phyloP scores from a whole-genome alignment of 768 basidiomycete species.

The Pleurotus giganteus region DNA sequence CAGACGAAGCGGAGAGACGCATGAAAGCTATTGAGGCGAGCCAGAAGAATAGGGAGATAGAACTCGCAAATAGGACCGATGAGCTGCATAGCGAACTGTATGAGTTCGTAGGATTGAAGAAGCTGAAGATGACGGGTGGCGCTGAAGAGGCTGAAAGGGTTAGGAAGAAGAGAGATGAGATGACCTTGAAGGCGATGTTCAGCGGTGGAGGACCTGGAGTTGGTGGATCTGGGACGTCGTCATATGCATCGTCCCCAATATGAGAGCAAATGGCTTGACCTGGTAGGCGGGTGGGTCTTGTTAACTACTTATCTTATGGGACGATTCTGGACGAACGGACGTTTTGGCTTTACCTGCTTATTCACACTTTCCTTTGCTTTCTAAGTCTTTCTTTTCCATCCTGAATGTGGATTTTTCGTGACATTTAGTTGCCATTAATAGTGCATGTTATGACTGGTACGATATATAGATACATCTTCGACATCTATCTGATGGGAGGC shows the following conservation, averaged over 20 bases:
- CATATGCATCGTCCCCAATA: background rate
- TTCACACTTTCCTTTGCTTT: too few species aligned
- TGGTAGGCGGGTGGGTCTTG: background rate
- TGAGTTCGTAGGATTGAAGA: constrained; percentile 86
- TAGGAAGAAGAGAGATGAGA: constrained; percentile 79
- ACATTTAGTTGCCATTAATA: too few species aligned
- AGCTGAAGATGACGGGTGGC: constrained; percentile 93
- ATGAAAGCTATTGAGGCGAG: constrained; percentile 92
- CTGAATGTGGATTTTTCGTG: too few species aligned
- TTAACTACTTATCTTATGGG: too few species aligned
- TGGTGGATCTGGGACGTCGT: background rate
- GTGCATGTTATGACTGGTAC: too few species aligned
- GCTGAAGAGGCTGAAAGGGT: constrained; percentile 89
- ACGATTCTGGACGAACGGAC: too few species aligned
- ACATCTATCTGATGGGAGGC: too few species aligned
- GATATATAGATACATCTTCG: too few species aligned
- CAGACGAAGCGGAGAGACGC: constrained; percentile 78
- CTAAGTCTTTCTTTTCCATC: too few species aligned
- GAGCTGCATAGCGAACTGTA: constrained; percentile 82
- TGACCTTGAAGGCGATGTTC: constrained; percentile 90
- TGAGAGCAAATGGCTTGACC: background rate
- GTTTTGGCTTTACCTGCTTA: too few species aligned
- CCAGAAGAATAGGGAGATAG: constrained; percentile 76
- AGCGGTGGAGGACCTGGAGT: constrained; percentile 32
- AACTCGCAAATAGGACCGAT: constrained; percentile 69